Conservation (phyloP, 176 grass and related monocot genomes). For the Otatea glauca region DNA sequence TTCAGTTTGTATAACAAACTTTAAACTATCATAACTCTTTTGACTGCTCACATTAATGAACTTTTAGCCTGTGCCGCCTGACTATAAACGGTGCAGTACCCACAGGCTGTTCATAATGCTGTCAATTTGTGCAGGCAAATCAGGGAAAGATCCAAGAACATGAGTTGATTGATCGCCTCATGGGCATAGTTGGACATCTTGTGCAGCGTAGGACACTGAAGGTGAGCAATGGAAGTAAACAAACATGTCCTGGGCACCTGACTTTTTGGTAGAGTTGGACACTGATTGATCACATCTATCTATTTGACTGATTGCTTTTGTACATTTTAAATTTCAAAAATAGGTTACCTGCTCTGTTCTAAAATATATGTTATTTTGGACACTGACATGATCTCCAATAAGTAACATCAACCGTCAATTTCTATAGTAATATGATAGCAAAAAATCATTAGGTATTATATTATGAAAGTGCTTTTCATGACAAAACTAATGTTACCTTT, state of each 20-base stretch:
- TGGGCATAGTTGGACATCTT: constrained; percentile 97
- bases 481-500: not conserved
- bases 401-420: not conserved
- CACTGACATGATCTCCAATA: not conserved
- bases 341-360: not conserved
- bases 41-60: not conserved
- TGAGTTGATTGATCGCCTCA: constrained; percentile 80
- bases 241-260: constrained; percentile 17
- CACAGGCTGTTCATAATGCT: constrained; percentile 24
- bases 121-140: constrained; percentile 63
- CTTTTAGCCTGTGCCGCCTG: not conserved
- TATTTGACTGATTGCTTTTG: constrained; percentile 15
- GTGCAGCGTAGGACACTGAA: constrained; percentile 91
- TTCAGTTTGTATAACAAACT: not conserved
- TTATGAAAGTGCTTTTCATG: constrained; percentile 3
- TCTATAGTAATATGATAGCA: constrained; percentile 33
- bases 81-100: not conserved
- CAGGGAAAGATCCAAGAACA: constrained; percentile 88
- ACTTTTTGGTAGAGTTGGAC: constrained; percentile 10
- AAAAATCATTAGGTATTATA: not conserved
- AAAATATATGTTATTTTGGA: constrained; percentile 9
- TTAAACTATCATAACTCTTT: constrained; percentile 5
- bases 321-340: constrained; percentile 18
- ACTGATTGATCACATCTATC: not conserved
- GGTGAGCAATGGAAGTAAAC: constrained; percentile 58